phyloP scores from a whole-genome alignment of 2,329 filamentous ascomycete genomes.

The Hawksworthiomyces lignivorus region DNA sequence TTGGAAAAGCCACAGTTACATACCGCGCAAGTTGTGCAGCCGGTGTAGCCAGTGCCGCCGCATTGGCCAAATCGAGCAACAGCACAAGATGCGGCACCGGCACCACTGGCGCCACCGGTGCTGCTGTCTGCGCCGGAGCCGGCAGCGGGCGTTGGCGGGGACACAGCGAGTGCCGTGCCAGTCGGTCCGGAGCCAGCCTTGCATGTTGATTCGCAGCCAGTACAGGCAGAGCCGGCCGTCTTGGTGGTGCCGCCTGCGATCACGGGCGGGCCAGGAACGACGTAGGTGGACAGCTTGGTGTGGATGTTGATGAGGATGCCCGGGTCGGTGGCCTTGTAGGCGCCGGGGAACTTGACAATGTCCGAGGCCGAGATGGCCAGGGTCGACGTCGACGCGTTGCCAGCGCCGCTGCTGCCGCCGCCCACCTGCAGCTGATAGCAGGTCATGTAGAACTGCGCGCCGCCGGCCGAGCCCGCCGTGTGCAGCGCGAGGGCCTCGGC shows the following conservation, averaged over 20 bases:
- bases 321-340: conserved; percentile 34
- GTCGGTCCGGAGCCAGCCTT: conserved; percentile 21
- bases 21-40: conserved; percentile 33
- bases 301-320: conserved; percentile 43
- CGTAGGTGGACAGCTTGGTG: conserved; percentile 29
- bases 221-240: conserved; percentile 31
- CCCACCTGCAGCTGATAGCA: conserved; percentile 29
- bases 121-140: conserved; percentile 4
- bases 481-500: conserved; percentile 43
- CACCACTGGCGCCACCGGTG: conserved; percentile 21
- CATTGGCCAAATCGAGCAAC: conserved; percentile 31
- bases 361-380: not conserved
- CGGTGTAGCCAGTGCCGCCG: conserved; percentile 32
- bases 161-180: conserved; percentile 12
- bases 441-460: conserved; percentile 32
- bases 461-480: conserved; percentile 26
- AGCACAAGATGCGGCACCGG: conserved; percentile 23
- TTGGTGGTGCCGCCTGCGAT: conserved; percentile 32
- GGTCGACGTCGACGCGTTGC: conserved; percentile 17
- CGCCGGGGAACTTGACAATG: conserved; percentile 32
- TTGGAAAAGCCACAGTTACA: conserved; percentile 15
- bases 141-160: conserved; percentile 4
- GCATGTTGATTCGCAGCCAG: conserved; percentile 34
- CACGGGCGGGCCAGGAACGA: conserved; percentile 36
- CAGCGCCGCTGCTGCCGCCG: conserved; percentile 21